Evolutionary conservation across 768 basidiomycete genomes (phyloP).

Genomic region (Dendrothele bispora): DNA sequence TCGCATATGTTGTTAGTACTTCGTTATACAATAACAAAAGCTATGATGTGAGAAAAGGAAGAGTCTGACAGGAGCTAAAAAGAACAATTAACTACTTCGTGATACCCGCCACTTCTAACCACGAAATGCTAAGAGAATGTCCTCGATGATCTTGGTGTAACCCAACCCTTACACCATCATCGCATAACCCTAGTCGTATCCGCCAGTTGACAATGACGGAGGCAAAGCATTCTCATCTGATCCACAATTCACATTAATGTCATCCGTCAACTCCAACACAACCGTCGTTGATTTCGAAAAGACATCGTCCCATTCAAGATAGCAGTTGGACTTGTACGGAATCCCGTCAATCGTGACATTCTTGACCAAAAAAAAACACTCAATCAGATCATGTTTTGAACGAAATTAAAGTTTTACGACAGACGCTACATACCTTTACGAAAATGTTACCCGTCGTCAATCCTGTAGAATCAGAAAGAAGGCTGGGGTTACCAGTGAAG

Average conservation of each 20-base stretch:
- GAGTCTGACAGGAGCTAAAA: too few species aligned
- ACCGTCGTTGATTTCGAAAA: constrained; percentile 52
- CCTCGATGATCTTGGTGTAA: too few species aligned
- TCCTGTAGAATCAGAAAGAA: too few species aligned
- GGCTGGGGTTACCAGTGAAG: constrained; percentile 55
- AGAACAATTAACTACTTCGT: too few species aligned
- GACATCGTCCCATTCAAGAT: constrained; percentile 66
- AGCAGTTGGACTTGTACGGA: constrained; percentile 63
- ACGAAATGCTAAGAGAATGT: too few species aligned
- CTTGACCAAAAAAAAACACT: constrained; percentile 24
- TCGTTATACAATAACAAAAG: too few species aligned
- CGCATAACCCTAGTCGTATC: constrained; percentile 38
- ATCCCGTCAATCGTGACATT: constrained; percentile 57
- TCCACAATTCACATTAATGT: constrained; percentile 55
- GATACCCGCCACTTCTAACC: too few species aligned
- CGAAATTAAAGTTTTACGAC: neutral
- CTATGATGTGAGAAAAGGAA: too few species aligned
- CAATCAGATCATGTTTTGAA: neutral
- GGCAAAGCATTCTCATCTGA: constrained; percentile 45
- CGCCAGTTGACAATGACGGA: constrained; percentile 66
- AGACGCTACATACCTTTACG: constrained; percentile 42
- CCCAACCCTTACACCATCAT: neutral
- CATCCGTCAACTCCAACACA: constrained; percentile 54
- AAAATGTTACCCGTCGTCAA: constrained; percentile 58
- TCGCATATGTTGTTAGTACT: too few species aligned